These are phyloP conservation scores for Leishmania aethiopica DNA, from an alignment of 208 protist genomes.

Conservation along the genomic window DNA sequence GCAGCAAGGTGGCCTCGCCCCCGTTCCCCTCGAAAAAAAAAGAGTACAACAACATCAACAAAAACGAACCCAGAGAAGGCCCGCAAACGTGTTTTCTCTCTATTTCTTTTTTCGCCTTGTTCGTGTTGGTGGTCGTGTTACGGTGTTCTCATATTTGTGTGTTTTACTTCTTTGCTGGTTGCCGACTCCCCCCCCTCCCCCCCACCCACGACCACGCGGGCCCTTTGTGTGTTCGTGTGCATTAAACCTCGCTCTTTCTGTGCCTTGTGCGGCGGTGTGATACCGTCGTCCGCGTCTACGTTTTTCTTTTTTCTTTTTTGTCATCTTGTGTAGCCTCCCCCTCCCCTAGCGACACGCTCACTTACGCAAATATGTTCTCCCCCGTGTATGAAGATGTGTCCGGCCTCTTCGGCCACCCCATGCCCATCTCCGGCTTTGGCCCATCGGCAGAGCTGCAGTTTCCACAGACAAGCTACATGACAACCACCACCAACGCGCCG, in stretches of 20 bases:
- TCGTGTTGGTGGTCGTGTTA: neutral
- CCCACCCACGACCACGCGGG: neutral
- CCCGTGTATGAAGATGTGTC: conserved; percentile 27
- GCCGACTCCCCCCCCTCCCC: neutral
- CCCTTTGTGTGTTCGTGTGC: neutral
- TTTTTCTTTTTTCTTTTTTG: conserved; percentile 4
- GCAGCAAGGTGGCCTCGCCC: neutral
- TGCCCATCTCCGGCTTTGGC: conserved; percentile 14
- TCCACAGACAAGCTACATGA: conserved; percentile 7
- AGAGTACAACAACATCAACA: neutral
- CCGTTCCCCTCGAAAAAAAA: neutral
- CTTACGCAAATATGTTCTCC: conserved; percentile 15
- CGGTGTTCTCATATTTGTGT: conserved; percentile 11
- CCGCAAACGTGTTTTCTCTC: conserved; percentile 2
- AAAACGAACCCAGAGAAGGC: neutral
- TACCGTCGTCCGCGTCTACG: neutral
- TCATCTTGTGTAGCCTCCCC: neutral
- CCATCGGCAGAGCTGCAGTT: conserved; percentile 21
- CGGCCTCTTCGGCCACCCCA: conserved; percentile 21
- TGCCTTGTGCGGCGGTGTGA: neutral
- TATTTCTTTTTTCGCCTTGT: neutral
- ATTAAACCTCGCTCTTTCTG: neutral
- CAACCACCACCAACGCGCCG: neutral
- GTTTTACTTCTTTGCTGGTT: neutral
- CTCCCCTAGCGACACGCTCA: neutral